Evolutionary conservation across 2,329 filamentous ascomycete species (phyloP).

Genomic region (Aspergillus transmontanensis): DNA sequence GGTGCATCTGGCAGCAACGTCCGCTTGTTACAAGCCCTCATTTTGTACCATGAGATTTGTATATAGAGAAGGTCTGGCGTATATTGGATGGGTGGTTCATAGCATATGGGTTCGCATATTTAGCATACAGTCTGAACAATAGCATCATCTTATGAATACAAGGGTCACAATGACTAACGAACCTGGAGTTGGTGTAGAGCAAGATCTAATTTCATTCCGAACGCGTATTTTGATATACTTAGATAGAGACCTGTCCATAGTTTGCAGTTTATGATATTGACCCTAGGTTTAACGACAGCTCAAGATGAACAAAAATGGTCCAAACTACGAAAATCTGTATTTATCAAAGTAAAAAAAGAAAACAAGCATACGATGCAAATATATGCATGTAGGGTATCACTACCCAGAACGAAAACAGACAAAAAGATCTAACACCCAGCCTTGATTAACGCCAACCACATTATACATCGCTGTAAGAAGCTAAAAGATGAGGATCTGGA

Average conservation of each 20-base stretch:
- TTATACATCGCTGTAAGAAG: constrained; percentile 4
- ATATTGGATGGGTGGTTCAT: not conserved
- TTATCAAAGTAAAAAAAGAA: not conserved
- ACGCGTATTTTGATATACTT: not conserved
- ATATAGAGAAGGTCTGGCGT: constrained; percentile 1
- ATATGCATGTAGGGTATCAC: not conserved
- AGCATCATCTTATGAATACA: not conserved
- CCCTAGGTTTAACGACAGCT: not conserved
- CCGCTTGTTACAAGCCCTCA: not conserved
- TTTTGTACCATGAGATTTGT: not conserved
- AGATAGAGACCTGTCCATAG: not conserved
- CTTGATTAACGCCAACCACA: constrained; percentile 2
- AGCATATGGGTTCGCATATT: constrained; percentile 1
- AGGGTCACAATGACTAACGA: not conserved
- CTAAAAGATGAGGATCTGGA: constrained; percentile 55
- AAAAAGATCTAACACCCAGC: not conserved
- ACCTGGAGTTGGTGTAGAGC: not conserved
- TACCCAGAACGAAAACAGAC: not conserved
- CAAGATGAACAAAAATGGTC: not conserved
- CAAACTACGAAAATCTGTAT: not conserved
- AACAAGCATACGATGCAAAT: not conserved
- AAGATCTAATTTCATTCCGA: not conserved
- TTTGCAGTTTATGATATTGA: not conserved
- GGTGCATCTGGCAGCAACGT: not conserved
- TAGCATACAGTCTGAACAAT: not conserved